These are phyloP conservation scores for Vitis rupestris DNA, from an alignment of 164 flowering plant genomes.

Conservation along the genomic window DNA sequence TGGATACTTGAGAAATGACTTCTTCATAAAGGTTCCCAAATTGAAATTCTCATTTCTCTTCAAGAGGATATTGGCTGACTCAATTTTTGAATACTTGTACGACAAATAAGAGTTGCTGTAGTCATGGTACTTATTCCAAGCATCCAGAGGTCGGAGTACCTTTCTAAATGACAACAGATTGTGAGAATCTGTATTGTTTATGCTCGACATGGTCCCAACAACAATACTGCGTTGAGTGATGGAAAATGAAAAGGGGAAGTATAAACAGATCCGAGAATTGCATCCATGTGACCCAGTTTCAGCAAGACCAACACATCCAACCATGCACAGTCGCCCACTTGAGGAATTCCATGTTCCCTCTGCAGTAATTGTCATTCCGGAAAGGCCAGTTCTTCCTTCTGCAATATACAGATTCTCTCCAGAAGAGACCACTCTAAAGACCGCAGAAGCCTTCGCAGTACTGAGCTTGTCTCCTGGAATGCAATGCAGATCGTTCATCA, in stretches of 20 bases:
- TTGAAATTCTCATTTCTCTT: not conserved
- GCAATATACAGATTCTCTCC: not conserved
- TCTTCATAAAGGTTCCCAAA: not conserved
- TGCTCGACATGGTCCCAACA: constrained; percentile 3
- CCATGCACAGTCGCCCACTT: constrained; percentile 8
- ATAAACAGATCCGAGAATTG: constrained; percentile 7
- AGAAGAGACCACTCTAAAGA: not conserved
- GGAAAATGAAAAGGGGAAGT: not conserved
- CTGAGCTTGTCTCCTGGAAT: not conserved
- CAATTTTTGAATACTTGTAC: constrained; percentile 7
- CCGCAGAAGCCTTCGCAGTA: constrained; percentile 7
- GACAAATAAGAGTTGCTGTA: too few species aligned
- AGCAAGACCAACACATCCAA: constrained; percentile 7
- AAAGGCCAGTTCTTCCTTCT: not conserved
- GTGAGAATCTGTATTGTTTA: constrained; percentile 5
- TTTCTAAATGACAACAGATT: not conserved
- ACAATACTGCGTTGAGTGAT: constrained; percentile 2
- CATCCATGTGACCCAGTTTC: not conserved
- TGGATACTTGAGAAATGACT: not conserved
- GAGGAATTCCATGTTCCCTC: constrained; percentile 13
- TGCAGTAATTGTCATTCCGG: constrained; percentile 8
- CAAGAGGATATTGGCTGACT: not conserved
- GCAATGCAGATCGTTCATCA: not conserved
- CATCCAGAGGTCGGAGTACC: not conserved
- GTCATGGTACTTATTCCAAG: not conserved